Evolutionary conservation across 495 filamentous ascomycete genomes (phyloP).

Genomic region (Neurospora sp.): DNA sequence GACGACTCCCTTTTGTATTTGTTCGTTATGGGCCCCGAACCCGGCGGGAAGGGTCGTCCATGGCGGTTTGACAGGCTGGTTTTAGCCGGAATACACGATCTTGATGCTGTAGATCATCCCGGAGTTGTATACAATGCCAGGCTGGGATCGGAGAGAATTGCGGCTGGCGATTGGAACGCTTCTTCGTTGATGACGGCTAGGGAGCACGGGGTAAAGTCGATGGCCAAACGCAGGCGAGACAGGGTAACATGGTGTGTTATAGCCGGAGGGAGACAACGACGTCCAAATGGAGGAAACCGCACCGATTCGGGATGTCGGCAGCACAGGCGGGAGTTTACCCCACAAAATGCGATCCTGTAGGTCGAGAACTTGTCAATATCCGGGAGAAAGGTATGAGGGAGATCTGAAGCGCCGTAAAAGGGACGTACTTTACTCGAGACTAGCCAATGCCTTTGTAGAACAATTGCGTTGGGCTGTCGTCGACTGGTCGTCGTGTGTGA

Average conservation of each 20-base stretch:
- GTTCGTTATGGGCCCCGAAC: not conserved
- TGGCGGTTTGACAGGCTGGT: not conserved
- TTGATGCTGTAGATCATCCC: not conserved
- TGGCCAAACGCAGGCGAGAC: not conserved
- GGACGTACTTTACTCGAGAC: not conserved
- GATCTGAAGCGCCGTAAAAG: not conserved
- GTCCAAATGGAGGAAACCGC: not conserved
- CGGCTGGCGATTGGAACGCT: not conserved
- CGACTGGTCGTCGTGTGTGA: not conserved
- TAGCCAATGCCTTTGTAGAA: not conserved
- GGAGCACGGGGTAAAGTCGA: not conserved
- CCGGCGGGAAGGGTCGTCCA: not conserved
- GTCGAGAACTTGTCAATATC: not conserved
- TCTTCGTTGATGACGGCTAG: not conserved
- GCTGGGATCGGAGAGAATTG: not conserved
- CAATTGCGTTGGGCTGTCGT: not conserved
- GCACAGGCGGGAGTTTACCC: not conserved
- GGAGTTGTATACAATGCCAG: not conserved
- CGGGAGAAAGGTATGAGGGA: not conserved
- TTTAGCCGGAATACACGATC: not conserved
- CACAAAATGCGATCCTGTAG: not conserved
- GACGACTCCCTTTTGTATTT: not conserved
- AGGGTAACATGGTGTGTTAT: not conserved
- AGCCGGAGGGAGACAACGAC: not conserved
- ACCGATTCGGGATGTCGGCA: not conserved